Evolutionary conservation across 129 eudicot genomes (phyloP).

Genomic region (Centella asiatica): DNA sequence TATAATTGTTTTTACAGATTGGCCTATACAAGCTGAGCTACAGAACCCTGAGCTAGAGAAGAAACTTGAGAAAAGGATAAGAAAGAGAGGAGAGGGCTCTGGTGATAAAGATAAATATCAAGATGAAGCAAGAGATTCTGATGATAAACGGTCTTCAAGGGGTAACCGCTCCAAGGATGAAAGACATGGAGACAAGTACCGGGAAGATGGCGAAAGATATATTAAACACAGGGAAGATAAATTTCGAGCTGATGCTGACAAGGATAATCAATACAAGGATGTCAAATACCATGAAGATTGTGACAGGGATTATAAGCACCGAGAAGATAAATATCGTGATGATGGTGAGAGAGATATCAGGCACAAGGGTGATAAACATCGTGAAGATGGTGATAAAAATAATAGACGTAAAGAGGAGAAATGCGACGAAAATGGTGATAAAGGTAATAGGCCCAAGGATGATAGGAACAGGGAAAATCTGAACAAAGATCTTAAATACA

Average conservation of each 20-base stretch:
- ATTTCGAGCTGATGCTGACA: slow-evolving; percentile 31
- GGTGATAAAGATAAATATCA: slow-evolving; percentile 43
- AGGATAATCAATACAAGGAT: slow-evolving; percentile 41
- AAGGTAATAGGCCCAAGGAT: slow-evolving; percentile 37
- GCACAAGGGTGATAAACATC: slow-evolving; percentile 33
- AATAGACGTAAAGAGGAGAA: slow-evolving; percentile 35
- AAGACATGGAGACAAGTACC: slow-evolving; percentile 23
- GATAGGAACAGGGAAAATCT: slow-evolving; percentile 37
- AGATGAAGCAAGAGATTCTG: slow-evolving; percentile 31
- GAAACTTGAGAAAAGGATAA: slow-evolving; percentile 56
- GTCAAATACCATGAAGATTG: slow-evolving; percentile 42
- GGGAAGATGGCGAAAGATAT: slow-evolving; percentile 31
- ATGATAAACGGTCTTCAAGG: slow-evolving; percentile 39
- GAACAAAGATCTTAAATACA: slow-evolving; percentile 33
- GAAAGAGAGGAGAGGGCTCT: slow-evolving; percentile 59
- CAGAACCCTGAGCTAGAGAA: slow-evolving; percentile 62
- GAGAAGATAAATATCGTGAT: slow-evolving; percentile 43
- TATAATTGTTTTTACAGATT: slow-evolving; percentile 28
- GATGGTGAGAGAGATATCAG: slow-evolving; percentile 44
- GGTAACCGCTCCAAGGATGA: slow-evolving; percentile 46
- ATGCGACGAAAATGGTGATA: slow-evolving; percentile 30
- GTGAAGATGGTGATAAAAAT: slow-evolving; percentile 26
- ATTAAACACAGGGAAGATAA: slow-evolving; percentile 35
- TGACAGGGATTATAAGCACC: slow-evolving; percentile 39
- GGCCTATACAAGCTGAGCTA: slow-evolving; percentile 43